phyloP scores from a whole-genome alignment of 2,329 filamentous ascomycete species.

The Penicillium digitatum region DNA sequence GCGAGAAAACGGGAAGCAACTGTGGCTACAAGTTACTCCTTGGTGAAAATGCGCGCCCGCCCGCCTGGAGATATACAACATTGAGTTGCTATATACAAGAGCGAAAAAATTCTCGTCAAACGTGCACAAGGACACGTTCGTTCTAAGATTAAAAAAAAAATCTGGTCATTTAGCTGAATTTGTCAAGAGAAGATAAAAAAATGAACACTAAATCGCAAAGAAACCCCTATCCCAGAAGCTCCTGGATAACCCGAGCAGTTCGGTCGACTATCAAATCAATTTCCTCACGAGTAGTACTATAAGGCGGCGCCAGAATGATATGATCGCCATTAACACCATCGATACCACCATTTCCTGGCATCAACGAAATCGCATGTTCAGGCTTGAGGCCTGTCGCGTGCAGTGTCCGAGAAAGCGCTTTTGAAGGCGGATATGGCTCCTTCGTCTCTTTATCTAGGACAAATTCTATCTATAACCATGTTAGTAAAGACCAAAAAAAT shows the following conservation, averaged over 20 bases:
- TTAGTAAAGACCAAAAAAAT: constrained; percentile 2
- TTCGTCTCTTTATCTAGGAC: constrained; percentile 51
- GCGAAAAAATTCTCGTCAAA: not conserved
- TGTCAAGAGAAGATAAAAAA: not conserved
- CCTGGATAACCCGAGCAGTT: constrained; percentile 41
- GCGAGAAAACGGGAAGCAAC: no score
- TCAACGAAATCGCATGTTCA: constrained; percentile 47
- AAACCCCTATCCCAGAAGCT: constrained; percentile 22
- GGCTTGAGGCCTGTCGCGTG: constrained; percentile 44
- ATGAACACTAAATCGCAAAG: not conserved
- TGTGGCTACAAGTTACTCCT: no score
- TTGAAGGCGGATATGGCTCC: constrained; percentile 45
- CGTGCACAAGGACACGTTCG: not conserved
- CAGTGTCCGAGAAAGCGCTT: constrained; percentile 44
- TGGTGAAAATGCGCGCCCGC: not conserved
- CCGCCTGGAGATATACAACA: not conserved
- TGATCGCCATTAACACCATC: constrained; percentile 53
- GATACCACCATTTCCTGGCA: constrained; percentile 50
- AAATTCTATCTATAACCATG: constrained; percentile 49
- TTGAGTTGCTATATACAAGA: no score
- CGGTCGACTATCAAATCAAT: constrained; percentile 49
- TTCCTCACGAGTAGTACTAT: constrained; percentile 48
- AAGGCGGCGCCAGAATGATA: constrained; percentile 53
- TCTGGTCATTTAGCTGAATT: not conserved
- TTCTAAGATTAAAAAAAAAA: not conserved